Conservation (phyloP, 345 rosid species). For the Chamaenerion angustifolium region DNA sequence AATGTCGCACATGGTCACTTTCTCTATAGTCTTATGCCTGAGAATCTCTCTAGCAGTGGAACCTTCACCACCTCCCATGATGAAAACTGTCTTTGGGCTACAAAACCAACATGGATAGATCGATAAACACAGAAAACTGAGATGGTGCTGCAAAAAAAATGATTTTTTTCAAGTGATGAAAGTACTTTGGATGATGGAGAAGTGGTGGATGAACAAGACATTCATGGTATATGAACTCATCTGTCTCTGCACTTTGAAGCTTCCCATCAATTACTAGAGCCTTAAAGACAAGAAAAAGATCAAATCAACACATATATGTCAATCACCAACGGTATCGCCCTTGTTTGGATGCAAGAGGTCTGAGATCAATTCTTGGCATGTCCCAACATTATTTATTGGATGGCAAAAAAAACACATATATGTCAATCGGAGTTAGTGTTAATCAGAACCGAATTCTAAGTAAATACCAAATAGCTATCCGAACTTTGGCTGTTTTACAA, state of each 20-base stretch:
- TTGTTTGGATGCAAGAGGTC: too few species aligned
- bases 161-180: too few species aligned
- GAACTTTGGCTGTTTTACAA: too few species aligned
- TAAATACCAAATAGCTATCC: too few species aligned
- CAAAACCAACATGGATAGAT: background rate
- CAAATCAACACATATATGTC: background rate
- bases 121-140: too few species aligned
- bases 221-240: slow-evolving; percentile 66
- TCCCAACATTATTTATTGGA: too few species aligned
- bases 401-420: too few species aligned
- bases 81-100: slow-evolving; percentile 35
- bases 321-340: too few species aligned
- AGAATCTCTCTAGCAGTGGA: slow-evolving; percentile 56
- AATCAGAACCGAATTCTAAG: too few species aligned
- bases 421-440: too few species aligned
- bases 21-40: slow-evolving; percentile 31
- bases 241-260: slow-evolving; percentile 62
- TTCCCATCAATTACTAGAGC: slow-evolving; percentile 57
- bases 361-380: too few species aligned
- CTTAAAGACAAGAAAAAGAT: slow-evolving; percentile 10
- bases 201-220: slow-evolving; percentile 51
- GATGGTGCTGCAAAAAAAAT: too few species aligned
- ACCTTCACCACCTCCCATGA: slow-evolving; percentile 73
- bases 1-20: slow-evolving; percentile 52
- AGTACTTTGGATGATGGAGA: slow-evolving; percentile 38